Percentiles rank a stretch among this genome's conserved stretches.
Evolutionary conservation across 139 green algal genomes (phyloP).

Genomic region (Volvox reticuliferus): DNA sequence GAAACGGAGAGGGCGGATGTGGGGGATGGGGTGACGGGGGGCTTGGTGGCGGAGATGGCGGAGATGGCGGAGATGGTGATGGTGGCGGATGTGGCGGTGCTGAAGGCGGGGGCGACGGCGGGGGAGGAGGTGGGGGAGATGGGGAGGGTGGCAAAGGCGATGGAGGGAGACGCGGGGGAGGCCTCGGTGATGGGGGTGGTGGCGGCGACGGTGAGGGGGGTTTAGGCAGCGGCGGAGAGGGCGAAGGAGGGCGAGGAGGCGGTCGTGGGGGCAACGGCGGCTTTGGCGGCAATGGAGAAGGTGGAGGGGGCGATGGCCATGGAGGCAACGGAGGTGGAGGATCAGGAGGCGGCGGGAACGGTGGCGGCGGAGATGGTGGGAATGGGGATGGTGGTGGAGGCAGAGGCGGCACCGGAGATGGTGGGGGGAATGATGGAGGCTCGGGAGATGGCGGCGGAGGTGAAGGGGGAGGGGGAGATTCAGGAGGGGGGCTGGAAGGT

Average conservation of each 20-base stretch:
- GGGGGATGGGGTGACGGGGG: background rate
- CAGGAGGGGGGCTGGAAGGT: background rate
- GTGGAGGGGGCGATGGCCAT: background rate
- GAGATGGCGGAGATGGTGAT: background rate
- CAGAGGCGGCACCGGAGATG: background rate
- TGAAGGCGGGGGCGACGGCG: background rate
- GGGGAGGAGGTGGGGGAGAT: background rate
- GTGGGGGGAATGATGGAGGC: background rate
- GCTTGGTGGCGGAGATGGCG: background rate
- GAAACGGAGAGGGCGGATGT: background rate
- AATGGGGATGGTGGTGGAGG: background rate
- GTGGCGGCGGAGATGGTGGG: background rate
- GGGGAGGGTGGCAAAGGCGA: background rate
- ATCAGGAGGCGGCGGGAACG: background rate
- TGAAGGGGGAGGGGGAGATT: background rate
- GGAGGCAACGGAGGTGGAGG: background rate
- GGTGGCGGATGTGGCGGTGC: background rate
- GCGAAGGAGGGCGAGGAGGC: background rate
- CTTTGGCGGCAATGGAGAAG: background rate
- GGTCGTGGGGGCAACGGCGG: background rate
- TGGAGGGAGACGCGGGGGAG: background rate
- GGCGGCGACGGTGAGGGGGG: background rate
- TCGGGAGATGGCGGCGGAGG: too few species aligned
- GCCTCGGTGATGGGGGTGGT: background rate
- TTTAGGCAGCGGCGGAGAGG: background rate